Base-by-base conservation (phyloP, 202 grass and related monocot species). In the Elaeis oleifera region DNA sequence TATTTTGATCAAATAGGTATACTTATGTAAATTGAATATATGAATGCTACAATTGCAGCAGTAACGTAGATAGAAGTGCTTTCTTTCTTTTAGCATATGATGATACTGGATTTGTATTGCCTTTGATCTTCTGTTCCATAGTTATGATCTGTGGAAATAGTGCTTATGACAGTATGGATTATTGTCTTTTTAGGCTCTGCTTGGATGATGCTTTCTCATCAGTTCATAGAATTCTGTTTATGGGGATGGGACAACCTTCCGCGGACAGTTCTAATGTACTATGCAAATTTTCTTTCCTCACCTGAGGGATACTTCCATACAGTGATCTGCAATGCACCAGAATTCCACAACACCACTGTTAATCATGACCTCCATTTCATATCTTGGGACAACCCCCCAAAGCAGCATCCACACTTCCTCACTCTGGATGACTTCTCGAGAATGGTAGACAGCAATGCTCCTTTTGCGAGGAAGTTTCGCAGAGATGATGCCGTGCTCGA, bases 221-320 rank as follows among this genome's bases (percentile, higher is more conserved):
- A 79, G 6, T 99, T 99, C 75, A 84, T 89, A 50, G 95, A 99
- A 55, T 99, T 86, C 53, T 94, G 88, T 72, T 79, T 99, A 73
- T 99, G 94, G 94, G 94, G 94, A 51, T 99, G 94, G 95, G 95
- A 99, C 63, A 99, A 94, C 70, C 85, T 99, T 58, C 95, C 95
- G 1, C 82, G 95, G 72, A 89, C 88, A 4, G 95, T 94, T 4
- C 61, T 99, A 18, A 99, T 99, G 95, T 99, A 99, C 60, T 94
- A 99, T 65, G 88, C 95, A 15, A 99, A 99, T 61, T 99, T 99
- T 58, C 85, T 99, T 58, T 99, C 95, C 60, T 99, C 95, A 0
- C 95, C 95, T 8, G 95, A 99, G 70, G 89, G 95, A 68, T 99
- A 99, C 78, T 99, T 99, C 56, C 95, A 99, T 70, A 99, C 95